Evolutionary conservation across 257 asterid genomes (phyloP), one percentile per base, ranked within the genome.

Genomic region (Primulina eburnea): DNA sequence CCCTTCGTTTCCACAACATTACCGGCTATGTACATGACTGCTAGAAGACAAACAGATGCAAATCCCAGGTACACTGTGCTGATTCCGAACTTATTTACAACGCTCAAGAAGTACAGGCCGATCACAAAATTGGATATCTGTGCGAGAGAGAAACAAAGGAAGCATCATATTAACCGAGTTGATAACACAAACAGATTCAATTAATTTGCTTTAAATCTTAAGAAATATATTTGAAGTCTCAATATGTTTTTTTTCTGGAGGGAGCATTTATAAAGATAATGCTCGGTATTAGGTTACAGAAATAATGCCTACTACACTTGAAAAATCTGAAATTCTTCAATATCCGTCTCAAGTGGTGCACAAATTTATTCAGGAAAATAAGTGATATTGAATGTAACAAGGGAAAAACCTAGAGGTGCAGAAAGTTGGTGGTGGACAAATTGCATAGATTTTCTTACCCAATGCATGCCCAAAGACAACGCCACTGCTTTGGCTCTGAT

Each of bases 401-500:
- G 29, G 14, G 58, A 75, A 16, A 65, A 26, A 65, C 30, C 17
- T 0, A 35, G n/a, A 65, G 24, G 68, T 67, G 20, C 12, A 21
- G 20, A 65, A 0, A 24, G 59, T 67, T 50, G 37, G 56, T 66
- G 11, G 52, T 47, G 28, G 26, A 61, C 14, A 64, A 43, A 40
- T 11, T 7, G 6, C 10, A 58, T 21, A 47, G 56, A 14, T 7
- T 53, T 70, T 53, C 96, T 79, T 76, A 92, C 98, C 98, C 98
- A 92, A 75, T 92, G 98, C 90, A 79, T 81, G 75, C 96, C 96
- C 78, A 92, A 71, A 62, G 96, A 87, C 75, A 92, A 79, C 20
- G 98, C 96, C 67, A 92, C 90, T 34, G 98, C 98, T 84, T 90
- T 92, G 74, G 98, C 97, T 80, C 98, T 85, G 78, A 91, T 91